Evolutionary conservation across 352 stramenopile species (phyloP).

Genomic region (Plasmopara muralis): DNA sequence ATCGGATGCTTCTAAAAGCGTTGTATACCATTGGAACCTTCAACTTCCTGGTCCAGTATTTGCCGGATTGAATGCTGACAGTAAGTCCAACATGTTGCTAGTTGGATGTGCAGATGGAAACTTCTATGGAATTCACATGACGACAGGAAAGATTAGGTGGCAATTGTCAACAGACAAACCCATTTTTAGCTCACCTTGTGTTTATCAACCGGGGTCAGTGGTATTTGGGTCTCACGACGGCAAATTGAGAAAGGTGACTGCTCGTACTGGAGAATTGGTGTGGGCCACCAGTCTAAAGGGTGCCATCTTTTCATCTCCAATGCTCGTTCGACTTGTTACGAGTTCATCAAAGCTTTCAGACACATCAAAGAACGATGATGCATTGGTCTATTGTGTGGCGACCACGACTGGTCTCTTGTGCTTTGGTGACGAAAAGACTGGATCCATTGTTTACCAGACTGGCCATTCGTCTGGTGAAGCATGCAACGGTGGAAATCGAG

Average conservation of each 20-base stretch:
- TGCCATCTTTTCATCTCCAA: conserved; percentile 46
- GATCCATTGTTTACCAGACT: conserved; percentile 24
- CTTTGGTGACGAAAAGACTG: conserved; percentile 37
- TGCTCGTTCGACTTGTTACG: conserved; percentile 18
- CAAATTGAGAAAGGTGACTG: conserved; percentile 32
- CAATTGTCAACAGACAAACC: conserved; percentile 34
- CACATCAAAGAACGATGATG: neutral
- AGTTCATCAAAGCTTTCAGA: neutral
- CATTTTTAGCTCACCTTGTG: conserved; percentile 51
- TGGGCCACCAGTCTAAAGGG: conserved; percentile 28
- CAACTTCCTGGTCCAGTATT: conserved; percentile 48
- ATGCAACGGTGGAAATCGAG: neutral
- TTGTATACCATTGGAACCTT: conserved; percentile 16
- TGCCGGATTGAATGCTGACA: conserved; percentile 33
- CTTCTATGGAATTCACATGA: conserved; percentile 33
- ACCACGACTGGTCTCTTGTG: conserved; percentile 35
- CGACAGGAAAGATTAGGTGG: conserved; percentile 28
- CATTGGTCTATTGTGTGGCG: conserved; percentile 33
- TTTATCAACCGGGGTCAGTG: conserved; percentile 20
- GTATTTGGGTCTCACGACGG: conserved; percentile 57
- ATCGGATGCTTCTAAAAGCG: conserved; percentile 2
- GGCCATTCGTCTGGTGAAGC: conserved; percentile 6
- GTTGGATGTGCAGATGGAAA: conserved; percentile 44
- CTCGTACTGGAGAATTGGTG: conserved; percentile 19
- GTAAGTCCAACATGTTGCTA: conserved; percentile 16